Conservation (phyloP, 2,329 filamentous ascomycete species). For the Cryphonectria naterciae region DNA sequence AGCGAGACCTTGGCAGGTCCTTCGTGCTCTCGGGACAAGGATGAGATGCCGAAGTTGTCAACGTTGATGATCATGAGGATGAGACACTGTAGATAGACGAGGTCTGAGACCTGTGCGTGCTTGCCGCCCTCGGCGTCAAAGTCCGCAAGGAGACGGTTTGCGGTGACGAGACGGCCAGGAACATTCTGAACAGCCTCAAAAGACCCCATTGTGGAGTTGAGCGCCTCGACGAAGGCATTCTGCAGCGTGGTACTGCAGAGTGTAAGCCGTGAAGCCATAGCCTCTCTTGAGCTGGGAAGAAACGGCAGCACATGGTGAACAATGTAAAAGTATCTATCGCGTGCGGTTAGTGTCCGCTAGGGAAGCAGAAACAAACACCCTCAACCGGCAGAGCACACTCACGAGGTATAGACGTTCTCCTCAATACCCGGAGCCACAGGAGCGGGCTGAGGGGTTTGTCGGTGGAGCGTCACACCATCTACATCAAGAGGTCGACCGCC, state of each 20-base stretch:
- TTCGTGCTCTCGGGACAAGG: slow-evolving; percentile 45
- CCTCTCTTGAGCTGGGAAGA: slow-evolving; percentile 59
- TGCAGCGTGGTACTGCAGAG: slow-evolving; percentile 61
- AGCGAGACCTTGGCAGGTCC: slow-evolving; percentile 58
- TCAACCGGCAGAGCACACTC: slow-evolving; percentile 31
- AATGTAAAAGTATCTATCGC: slow-evolving; percentile 60
- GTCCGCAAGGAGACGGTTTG: slow-evolving; percentile 53
- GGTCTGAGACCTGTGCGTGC: slow-evolving; percentile 46
- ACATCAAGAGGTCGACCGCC: slow-evolving; percentile 6
- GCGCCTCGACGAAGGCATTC: slow-evolving; percentile 66
- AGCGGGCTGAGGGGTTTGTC: slow-evolving; percentile 9
- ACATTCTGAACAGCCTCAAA: slow-evolving; percentile 44
- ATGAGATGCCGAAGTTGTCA: slow-evolving; percentile 56
- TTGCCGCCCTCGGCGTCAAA: slow-evolving; percentile 52
- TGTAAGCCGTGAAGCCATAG: slow-evolving; percentile 59
- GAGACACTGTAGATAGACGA: slow-evolving; percentile 69
- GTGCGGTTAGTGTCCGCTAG: neutral
- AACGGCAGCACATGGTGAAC: slow-evolving; percentile 72
- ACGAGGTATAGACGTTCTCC: slow-evolving; percentile 52
- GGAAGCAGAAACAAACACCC: no score
- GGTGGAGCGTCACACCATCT: slow-evolving; percentile 17
- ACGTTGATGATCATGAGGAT: slow-evolving; percentile 69
- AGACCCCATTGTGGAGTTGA: slow-evolving; percentile 62
- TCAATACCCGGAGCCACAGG: slow-evolving; percentile 44
- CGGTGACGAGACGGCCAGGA: slow-evolving; percentile 46